phyloP scores from a whole-genome alignment of 2,329 filamentous ascomycete genomes.

The Chaetomium olivaceum region DNA sequence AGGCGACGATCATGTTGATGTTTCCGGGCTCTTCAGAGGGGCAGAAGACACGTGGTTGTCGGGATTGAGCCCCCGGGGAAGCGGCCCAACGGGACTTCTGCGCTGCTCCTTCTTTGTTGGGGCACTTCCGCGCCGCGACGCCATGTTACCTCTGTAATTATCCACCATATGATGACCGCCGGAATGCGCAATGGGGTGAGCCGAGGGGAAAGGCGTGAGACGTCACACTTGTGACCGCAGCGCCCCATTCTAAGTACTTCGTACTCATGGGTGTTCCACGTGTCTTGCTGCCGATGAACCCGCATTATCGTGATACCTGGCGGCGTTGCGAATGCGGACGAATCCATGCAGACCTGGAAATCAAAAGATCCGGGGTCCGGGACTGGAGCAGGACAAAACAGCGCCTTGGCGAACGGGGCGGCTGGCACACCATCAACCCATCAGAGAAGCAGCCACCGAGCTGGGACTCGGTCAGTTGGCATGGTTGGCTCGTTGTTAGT shows the following conservation, averaged over 20 bases:
- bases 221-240: background rate
- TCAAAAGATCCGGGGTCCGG: background rate
- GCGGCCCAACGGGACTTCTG: background rate
- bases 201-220: background rate
- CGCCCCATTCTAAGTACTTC: background rate
- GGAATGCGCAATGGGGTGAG: background rate
- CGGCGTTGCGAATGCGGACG: background rate
- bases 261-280: constrained; percentile 2
- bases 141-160: background rate
- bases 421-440: background rate
- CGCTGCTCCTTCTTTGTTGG: too few relatives aligned
- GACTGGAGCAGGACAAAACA: background rate
- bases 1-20: constrained; percentile 16
- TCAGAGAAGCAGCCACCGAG: background rate
- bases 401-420: constrained; percentile 1
- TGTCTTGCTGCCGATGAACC: background rate
- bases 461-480: background rate
- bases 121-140: background rate
- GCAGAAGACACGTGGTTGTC: constrained; percentile 20
- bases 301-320: constrained; percentile 3
- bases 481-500: background rate
- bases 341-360: constrained; percentile 9
- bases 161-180: background rate
- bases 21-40: constrained; percentile 9
- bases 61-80: constrained; percentile 1